A percentile compares a stretch with the other conserved stretches of the same genome.
Conservation (phyloP, 1,284 basidiomycete species). For the Trichosporon faecale region DNA sequence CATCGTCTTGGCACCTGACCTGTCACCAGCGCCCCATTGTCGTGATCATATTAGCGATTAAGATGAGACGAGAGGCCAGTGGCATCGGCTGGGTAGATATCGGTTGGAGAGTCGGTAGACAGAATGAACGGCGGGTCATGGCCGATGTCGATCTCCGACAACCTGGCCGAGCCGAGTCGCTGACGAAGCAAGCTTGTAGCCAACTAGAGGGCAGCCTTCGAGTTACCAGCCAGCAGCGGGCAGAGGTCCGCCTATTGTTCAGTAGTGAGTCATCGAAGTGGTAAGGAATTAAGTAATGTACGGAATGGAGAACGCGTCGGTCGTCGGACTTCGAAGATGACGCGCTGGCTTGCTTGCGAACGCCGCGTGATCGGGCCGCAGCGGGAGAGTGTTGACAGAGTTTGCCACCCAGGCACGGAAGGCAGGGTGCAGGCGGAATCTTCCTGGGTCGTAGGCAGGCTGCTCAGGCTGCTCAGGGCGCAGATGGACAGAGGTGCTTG, state of each 20-base stretch:
- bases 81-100: neutral
- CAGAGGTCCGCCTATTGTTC: neutral
- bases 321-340: neutral
- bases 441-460: neutral
- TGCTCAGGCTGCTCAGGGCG: neutral
- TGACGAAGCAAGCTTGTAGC: too few relatives aligned
- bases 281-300: neutral
- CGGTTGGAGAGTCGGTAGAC: too few relatives aligned
- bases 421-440: neutral
- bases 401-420: neutral
- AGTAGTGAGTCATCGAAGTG: neutral
- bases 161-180: too few relatives aligned
- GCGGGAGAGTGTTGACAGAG: neutral
- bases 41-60: neutral
- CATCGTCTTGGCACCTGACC: neutral
- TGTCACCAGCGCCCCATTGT: neutral
- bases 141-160: too few relatives aligned
- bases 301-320: neutral
- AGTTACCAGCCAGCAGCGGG: neutral
- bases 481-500: neutral
- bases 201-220: neutral
- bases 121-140: neutral
- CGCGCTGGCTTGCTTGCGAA: neutral
- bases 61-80: neutral
- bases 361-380: neutral